Percentiles rank a stretch among this genome's conserved stretches.
These are phyloP conservation scores for Oryza glumipatula DNA, from an alignment of 176 grass and related monocot species.

Conservation along the genomic window DNA sequence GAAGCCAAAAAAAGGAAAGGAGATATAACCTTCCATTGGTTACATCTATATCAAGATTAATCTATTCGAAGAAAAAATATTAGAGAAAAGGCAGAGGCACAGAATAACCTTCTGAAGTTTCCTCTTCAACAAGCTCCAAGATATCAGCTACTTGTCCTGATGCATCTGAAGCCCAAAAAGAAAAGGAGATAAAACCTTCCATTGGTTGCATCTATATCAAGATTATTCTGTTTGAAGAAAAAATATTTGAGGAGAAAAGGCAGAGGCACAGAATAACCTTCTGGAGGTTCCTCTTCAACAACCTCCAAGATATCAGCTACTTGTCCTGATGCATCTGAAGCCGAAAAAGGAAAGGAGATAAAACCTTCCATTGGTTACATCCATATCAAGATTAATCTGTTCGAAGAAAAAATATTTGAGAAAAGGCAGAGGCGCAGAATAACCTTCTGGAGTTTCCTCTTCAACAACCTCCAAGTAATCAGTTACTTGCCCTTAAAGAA, in stretches of 20 bases:
- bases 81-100: not conserved
- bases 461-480: no score
- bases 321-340: not conserved
- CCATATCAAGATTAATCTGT: not conserved
- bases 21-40: not conserved
- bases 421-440: not conserved
- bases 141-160: not conserved
- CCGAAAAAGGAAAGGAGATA: not conserved
- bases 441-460: not conserved
- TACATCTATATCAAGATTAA: not conserved
- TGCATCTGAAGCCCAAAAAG: not conserved
- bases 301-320: no score
- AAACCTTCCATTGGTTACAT: not conserved
- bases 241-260: not conserved
- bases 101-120: not conserved
- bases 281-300: no score
- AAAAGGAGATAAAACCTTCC: not conserved
- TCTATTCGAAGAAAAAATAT: not conserved
- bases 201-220: not conserved
- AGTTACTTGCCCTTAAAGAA: not conserved
- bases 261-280: not conserved
- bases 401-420: not conserved
- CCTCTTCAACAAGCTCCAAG: no score
- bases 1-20: not conserved
- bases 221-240: not conserved